A percentile compares a stretch with the other conserved stretches of the same genome.
Evolutionary conservation across 202 grass and related monocot genomes (phyloP).

Genomic region (Hordeum pubiflorum): DNA sequence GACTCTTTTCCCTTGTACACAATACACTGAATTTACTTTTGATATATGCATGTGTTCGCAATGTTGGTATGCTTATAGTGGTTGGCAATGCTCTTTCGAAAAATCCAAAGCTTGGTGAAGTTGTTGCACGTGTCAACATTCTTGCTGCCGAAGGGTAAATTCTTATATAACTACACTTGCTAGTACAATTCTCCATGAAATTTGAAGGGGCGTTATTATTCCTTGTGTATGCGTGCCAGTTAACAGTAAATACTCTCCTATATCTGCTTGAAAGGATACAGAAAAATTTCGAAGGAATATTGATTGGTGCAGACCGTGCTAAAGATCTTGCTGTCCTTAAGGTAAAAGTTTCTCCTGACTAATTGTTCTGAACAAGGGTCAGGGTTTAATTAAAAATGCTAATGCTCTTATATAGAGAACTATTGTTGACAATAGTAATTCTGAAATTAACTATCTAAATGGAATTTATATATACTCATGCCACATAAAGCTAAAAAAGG

Average conservation of each 20-base stretch:
- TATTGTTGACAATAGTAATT: background rate
- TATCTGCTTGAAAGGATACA: slow-evolving; percentile 67
- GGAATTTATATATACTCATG: background rate
- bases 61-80: slow-evolving; percentile 36
- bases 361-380: background rate
- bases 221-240: slow-evolving; percentile 7
- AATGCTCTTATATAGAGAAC: background rate
- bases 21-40: background rate
- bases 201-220: background rate
- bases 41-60: background rate
- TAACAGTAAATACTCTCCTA: slow-evolving; percentile 10
- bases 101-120: slow-evolving; percentile 67
- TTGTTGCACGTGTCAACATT: slow-evolving; percentile 92
- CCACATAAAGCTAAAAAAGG: background rate
- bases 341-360: slow-evolving; percentile 39
- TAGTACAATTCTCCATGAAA: slow-evolving; percentile 3
- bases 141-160: slow-evolving; percentile 82
- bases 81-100: slow-evolving; percentile 92
- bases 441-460: background rate
- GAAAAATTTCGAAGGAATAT: slow-evolving; percentile 89
- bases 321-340: slow-evolving; percentile 94
- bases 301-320: slow-evolving; percentile 74
- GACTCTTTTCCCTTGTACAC: background rate
- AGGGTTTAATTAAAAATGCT: background rate
- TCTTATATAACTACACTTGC: slow-evolving; percentile 4